These are phyloP conservation scores for Diaporthe batatas DNA, from an alignment of 2,329 filamentous ascomycete species.

Conservation along the genomic window DNA sequence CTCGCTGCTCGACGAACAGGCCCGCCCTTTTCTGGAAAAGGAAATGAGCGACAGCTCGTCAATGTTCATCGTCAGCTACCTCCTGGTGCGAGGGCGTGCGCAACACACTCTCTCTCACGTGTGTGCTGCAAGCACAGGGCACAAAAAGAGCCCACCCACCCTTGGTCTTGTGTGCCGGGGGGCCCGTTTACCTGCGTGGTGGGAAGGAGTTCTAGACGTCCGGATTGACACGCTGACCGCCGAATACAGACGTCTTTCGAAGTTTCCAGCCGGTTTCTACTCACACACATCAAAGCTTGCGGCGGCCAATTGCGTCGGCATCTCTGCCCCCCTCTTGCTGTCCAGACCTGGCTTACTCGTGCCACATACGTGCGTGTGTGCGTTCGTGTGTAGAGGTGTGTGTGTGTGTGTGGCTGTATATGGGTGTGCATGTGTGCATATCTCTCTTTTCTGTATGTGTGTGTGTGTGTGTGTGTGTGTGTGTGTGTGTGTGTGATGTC, in stretches of 20 bases:
- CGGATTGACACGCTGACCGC: constrained; percentile 27
- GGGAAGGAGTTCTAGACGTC: constrained; percentile 17
- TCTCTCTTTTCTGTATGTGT: background rate
- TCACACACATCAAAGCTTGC: background rate
- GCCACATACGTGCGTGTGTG: background rate
- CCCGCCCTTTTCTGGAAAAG: constrained; percentile 16
- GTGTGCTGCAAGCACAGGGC: background rate
- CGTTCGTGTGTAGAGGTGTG: background rate
- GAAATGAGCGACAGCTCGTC: constrained; percentile 12
- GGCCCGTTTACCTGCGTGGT: background rate
- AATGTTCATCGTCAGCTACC: constrained; percentile 14
- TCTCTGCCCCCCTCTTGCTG: background rate
- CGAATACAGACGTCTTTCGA: constrained; percentile 16
- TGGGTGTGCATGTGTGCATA: too few species aligned
- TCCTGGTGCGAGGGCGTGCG: constrained; percentile 19
- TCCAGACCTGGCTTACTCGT: background rate
- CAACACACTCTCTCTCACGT: constrained; percentile 5
- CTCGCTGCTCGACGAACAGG: background rate
- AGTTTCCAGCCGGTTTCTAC: constrained; percentile 8
- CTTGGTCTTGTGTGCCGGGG: background rate
- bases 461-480: constrained; percentile 1
- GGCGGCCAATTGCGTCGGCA: constrained; percentile 3
- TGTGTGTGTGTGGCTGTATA: too few species aligned
- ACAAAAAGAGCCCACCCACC: background rate
- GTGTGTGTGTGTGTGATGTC: constrained; percentile 23